phyloP scores from a whole-genome alignment of 2,329 filamentous ascomycete species.

The Exophiala sideris region DNA sequence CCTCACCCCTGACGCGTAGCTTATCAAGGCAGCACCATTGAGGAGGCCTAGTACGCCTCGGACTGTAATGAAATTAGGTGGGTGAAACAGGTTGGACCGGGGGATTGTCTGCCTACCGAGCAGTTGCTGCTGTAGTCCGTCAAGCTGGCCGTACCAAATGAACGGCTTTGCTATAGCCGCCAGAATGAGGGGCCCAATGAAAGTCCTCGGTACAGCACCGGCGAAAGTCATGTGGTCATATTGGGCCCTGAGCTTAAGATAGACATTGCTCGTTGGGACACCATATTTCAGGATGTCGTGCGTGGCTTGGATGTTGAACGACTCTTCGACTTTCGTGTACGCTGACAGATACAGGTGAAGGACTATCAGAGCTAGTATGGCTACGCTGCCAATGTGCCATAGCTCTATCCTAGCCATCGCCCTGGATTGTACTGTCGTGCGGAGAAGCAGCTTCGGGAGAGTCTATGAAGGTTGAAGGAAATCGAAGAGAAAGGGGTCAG shows the following conservation, averaged over 20 bases:
- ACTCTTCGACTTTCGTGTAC: slow-evolving; percentile 97
- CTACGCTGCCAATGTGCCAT: slow-evolving; percentile 40
- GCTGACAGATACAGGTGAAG: slow-evolving; percentile 72
- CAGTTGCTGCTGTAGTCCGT: slow-evolving; percentile 56
- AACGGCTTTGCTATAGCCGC: slow-evolving; percentile 69
- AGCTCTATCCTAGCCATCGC: slow-evolving; percentile 39
- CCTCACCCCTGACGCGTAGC: slow-evolving; percentile 62
- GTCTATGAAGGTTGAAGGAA: neutral
- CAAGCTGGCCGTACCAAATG: slow-evolving; percentile 50
- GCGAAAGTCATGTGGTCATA: slow-evolving; percentile 93
- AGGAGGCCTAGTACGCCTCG: slow-evolving; percentile 72
- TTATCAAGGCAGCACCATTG: slow-evolving; percentile 67
- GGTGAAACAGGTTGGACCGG: neutral
- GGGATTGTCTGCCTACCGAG: slow-evolving; percentile 43
- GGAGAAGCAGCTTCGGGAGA: neutral
- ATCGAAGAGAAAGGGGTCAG: neutral
- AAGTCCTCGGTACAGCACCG: slow-evolving; percentile 86
- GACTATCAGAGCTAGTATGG: slow-evolving; percentile 57
- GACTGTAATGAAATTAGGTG: slow-evolving; percentile 44
- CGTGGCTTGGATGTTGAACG: slow-evolving; percentile 91
- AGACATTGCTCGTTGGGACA: slow-evolving; percentile 55
- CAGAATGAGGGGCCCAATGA: slow-evolving; percentile 75
- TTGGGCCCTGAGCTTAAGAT: slow-evolving; percentile 53
- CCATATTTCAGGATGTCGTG: slow-evolving; percentile 87
- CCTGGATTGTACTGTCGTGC: neutral